A percentile compares a stretch with the other conserved stretches of the same genome.
These are phyloP conservation scores for Verticillium nubilum DNA, from an alignment of 2,329 filamentous ascomycete species.

Conservation along the genomic window DNA sequence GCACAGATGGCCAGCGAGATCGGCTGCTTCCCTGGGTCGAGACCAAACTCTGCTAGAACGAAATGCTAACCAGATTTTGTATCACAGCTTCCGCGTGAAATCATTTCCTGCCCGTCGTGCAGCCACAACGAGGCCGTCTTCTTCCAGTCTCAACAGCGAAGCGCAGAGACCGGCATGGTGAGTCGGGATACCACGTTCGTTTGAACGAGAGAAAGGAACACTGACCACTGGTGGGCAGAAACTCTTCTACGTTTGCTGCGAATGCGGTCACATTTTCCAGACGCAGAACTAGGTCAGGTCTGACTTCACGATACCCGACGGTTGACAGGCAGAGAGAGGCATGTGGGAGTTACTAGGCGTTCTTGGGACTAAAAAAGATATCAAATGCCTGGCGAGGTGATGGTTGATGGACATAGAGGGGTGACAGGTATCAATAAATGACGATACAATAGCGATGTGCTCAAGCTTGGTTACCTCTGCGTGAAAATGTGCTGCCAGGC, in stretches of 20 bases:
- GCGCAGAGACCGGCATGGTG: slow-evolving; percentile 97
- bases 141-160: slow-evolving; percentile 98
- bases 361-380: neutral
- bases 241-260: slow-evolving; percentile 91
- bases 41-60: too few species aligned
- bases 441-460: neutral
- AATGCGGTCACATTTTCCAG: slow-evolving; percentile 83
- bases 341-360: neutral
- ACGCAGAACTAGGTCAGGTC: slow-evolving; percentile 23
- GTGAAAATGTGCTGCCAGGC: too few species aligned
- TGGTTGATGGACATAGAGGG: too few species aligned
- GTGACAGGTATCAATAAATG: neutral
- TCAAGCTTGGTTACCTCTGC: neutral
- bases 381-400: neutral
- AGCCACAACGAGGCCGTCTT: slow-evolving; percentile 88
- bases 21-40: too few species aligned
- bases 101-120: slow-evolving; percentile 81
- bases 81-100: slow-evolving; percentile 76
- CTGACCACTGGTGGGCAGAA: slow-evolving; percentile 49
- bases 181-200: slow-evolving; percentile 27
- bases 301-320: neutral
- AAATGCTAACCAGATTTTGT: slow-evolving; percentile 33
- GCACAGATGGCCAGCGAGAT: too few species aligned
- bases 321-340: neutral
- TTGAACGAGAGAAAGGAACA: neutral